Percentiles rank a stretch among this genome's conserved stretches.
Conservation (phyloP, 169 alveolate genomes). For the Cryptosporidium canis region DNA sequence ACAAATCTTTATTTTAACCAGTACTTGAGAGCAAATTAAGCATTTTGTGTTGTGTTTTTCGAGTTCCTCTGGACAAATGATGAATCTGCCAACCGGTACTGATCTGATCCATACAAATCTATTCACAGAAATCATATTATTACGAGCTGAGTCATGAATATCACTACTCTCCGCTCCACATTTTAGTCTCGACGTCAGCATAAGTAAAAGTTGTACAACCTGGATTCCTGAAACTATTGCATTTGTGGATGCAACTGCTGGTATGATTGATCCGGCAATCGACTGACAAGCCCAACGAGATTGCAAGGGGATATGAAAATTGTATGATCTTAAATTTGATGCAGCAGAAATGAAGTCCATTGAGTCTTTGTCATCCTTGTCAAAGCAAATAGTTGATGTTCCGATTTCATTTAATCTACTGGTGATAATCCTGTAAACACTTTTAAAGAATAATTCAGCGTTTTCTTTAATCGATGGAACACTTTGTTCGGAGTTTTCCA, state of each 20-base stretch:
- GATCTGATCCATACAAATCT: constrained; percentile 74
- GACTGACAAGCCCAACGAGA: constrained; percentile 87
- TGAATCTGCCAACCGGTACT: constrained; percentile 48
- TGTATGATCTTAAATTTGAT: constrained; percentile 90
- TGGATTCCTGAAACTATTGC: constrained; percentile 93
- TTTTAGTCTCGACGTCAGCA: constrained; percentile 33
- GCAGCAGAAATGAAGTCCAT: constrained; percentile 91
- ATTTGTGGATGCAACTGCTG: constrained; percentile 96
- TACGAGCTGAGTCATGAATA: constrained; percentile 44
- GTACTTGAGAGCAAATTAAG: constrained; percentile 76
- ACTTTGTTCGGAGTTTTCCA: constrained; percentile 7
- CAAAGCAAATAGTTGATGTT: constrained; percentile 76
- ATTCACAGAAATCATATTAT: constrained; percentile 59
- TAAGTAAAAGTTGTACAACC: constrained; percentile 86
- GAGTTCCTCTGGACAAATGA: constrained; percentile 76
- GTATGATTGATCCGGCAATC: constrained; percentile 96
- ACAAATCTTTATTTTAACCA: constrained; percentile 70
- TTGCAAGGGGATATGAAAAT: constrained; percentile 85
- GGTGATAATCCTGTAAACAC: constrained; percentile 9
- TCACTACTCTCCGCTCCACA: constrained; percentile 73
- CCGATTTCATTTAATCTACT: constrained; percentile 50
- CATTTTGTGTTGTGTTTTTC: constrained; percentile 75
- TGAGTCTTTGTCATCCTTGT: constrained; percentile 91
- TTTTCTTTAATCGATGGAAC: constrained; percentile 24
- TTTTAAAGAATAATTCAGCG: constrained; percentile 68